Percentiles rank a stretch among this genome's conserved stretches.
These are phyloP conservation scores for Russula vinacea DNA, from an alignment of 768 basidiomycete species.

Conservation along the genomic window DNA sequence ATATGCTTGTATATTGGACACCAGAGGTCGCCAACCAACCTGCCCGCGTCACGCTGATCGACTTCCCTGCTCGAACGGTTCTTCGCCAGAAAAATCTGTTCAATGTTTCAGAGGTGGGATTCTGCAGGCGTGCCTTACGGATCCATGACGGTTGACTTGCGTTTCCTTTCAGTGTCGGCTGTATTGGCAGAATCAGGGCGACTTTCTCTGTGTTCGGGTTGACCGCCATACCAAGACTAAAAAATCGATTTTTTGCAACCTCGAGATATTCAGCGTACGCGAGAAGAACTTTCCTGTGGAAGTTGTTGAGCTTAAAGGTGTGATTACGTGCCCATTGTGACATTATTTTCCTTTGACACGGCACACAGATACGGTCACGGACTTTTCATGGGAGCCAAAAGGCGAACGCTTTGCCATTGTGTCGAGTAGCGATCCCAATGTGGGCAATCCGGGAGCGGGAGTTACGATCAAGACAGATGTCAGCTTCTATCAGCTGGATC, in stretches of 20 bases:
- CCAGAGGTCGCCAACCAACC: conserved; percentile 96
- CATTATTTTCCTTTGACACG: conserved; percentile 35
- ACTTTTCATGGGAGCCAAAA: conserved; percentile 99
- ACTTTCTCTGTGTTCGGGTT: conserved; percentile 98
- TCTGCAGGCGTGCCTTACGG: background rate
- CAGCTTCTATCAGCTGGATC: conserved; percentile 93
- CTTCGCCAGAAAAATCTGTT: conserved; percentile 95
- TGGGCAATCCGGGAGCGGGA: conserved; percentile 85
- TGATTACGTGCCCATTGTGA: background rate
- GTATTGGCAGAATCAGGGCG: conserved; percentile 97
- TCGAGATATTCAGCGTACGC: conserved; percentile 95
- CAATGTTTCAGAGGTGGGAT: conserved; percentile 89
- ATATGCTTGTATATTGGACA: conserved; percentile 96
- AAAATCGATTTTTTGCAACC: conserved; percentile 96
- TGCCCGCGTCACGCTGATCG: conserved; percentile 90
- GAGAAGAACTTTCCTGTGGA: conserved; percentile 99
- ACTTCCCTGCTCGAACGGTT: conserved; percentile 79
- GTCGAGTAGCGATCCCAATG: conserved; percentile 89
- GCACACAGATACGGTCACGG: conserved; percentile 71
- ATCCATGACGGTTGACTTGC: background rate
- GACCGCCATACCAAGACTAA: conserved; percentile 98
- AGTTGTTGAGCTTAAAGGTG: conserved; percentile 95
- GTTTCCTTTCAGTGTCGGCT: conserved; percentile 75
- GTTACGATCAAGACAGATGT: conserved; percentile 95
- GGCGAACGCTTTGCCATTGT: conserved; percentile 94